Evolutionary conservation across 805 yeast genomes (phyloP), one percentile per base, ranked within the genome.

Genomic region (Wickerhamomyces pijperi): DNA sequence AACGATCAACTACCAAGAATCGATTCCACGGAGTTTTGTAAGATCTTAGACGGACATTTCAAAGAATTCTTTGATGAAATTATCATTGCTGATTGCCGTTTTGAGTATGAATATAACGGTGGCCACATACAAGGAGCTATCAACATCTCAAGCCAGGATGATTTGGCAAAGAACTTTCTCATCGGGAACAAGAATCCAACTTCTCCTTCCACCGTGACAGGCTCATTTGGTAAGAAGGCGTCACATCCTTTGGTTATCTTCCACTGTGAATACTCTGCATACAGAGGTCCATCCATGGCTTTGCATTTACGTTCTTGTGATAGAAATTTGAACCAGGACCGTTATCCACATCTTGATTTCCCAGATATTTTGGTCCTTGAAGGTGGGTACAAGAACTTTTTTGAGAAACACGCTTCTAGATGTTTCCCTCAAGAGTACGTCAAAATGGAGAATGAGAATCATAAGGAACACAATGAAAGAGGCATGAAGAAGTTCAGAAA

Each of bases 261-360:
- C 65, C 97, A 92, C 60, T 92, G 98, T 61, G 98, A 92, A 60
- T 90, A 86, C 57, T 81, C 94, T 31, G 76, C 94, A 5, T 85
- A 81, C 55, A 69, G 98, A 42, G 95, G 97, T n/a, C 98, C 98
- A 4, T 64, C 81, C 36, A 76, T 92, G 82, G 97, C 97, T 1
- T 67, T 77, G 39, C 87, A 86, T 56, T 68, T 92, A 41, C 67
- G 98, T 44, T 79, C 79, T 43, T 72, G 82, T 49, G 98, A 92
- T 61, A 72, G 98, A 45, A 70, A 72, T 32, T 49, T 76, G 38
- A 87, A 88, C 57, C 67, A 75, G 44, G 76, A 79, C 41, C 67
- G 71, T 44, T 92, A 92, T 59, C 98, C 98, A 0, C 64, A 72
- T 43, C 65, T 92, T 41, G 74, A 73, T 46, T 92, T 81, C 55